phyloP scores from a whole-genome alignment of 2,329 filamentous ascomycete species.

The Fonsecaea pedrosoi region DNA sequence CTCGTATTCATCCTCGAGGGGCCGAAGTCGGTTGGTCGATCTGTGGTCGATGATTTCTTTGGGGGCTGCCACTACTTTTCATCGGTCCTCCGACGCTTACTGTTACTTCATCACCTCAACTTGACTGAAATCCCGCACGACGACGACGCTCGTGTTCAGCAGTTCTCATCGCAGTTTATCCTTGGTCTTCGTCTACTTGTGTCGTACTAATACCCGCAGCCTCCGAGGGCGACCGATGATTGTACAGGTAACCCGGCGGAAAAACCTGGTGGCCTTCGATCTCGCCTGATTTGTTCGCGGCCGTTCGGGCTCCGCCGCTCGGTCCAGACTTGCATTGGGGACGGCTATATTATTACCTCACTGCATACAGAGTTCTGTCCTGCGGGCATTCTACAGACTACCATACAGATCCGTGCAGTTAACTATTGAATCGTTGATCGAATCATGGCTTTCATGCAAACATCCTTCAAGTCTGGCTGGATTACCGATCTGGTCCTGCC shows the following conservation, averaged over 20 bases:
- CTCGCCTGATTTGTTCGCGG: not conserved
- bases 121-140: not conserved
- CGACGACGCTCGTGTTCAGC: not conserved
- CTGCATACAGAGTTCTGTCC: not conserved
- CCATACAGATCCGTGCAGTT: not conserved
- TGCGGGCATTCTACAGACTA: not conserved
- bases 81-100: constrained; percentile 1
- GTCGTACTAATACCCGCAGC: not conserved
- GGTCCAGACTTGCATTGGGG: not conserved
- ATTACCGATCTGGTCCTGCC: constrained; percentile 37
- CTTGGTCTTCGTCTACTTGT: not conserved
- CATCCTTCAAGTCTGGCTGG: constrained; percentile 34
- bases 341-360: not conserved
- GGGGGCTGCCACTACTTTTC: not conserved
- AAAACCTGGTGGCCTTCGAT: not conserved
- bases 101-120: not conserved
- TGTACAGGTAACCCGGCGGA: not conserved
- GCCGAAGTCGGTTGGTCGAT: not conserved
- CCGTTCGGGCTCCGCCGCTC: not conserved
- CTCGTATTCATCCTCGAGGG: not conserved
- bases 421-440: not conserved
- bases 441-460: constrained; percentile 35
- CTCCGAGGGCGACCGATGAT: not conserved
- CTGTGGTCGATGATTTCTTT: not conserved
- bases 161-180: not conserved